These are phyloP conservation scores for Fusarium dimerum DNA, from an alignment of 2,329 filamentous ascomycete species.

Conservation along the genomic window DNA sequence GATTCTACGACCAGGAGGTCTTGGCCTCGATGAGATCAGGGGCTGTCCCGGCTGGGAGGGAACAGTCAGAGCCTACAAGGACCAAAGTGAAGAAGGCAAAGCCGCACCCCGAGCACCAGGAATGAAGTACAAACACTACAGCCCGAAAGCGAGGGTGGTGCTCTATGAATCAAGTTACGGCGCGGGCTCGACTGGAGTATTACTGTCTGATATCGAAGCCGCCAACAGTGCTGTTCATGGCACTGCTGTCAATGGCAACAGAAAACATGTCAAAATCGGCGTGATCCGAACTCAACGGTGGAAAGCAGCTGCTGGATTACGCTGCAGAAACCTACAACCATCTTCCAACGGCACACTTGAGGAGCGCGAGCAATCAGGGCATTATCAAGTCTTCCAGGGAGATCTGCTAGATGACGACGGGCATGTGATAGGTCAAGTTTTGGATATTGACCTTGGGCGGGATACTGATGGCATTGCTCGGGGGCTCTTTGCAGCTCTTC, in stretches of 20 bases:
- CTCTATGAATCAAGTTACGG: conserved; percentile 67
- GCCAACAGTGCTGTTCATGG: conserved; percentile 26
- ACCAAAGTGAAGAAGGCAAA: conserved; percentile 67
- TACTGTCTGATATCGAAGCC: conserved; percentile 35
- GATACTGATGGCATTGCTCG: conserved; percentile 76
- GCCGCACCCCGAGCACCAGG: conserved; percentile 79
- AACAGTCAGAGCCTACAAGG: conserved; percentile 76
- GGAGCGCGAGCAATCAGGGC: conserved; percentile 29
- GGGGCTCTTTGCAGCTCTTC: conserved; percentile 82
- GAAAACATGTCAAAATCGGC: conserved; percentile 41
- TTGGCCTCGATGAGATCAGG: conserved; percentile 79
- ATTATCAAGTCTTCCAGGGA: conserved; percentile 44
- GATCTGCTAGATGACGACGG: conserved; percentile 37
- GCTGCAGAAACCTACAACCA: conserved; percentile 30
- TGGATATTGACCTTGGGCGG: conserved; percentile 74
- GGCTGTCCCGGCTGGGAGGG: conserved; percentile 78
- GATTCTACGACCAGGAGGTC: conserved; percentile 82
- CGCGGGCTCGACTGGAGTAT: conserved; percentile 38
- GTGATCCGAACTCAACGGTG: conserved; percentile 59
- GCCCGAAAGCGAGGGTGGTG: conserved; percentile 82
- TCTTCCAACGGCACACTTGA: conserved; percentile 15
- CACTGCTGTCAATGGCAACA: conserved; percentile 17
- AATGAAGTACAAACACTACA: conserved; percentile 99
- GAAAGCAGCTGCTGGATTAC: conserved; percentile 46
- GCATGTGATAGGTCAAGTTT: conserved; percentile 43